Percentiles rank a stretch among this genome's conserved stretches.
Evolutionary conservation across 768 basidiomycete genomes (phyloP).

Genomic region (Tulasnella sp.): DNA sequence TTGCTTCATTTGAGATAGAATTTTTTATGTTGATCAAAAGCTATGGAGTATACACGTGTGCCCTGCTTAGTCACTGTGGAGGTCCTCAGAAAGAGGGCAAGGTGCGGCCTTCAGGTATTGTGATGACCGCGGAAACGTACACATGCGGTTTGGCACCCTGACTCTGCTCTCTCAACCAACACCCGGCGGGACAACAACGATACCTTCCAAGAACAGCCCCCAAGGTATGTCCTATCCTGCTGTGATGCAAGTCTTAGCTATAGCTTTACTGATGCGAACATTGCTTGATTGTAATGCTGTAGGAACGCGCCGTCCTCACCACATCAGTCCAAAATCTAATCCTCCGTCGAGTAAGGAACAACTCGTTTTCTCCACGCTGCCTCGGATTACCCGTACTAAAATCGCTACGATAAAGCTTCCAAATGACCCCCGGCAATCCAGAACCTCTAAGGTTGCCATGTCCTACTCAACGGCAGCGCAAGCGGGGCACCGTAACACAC

Average conservation of each 20-base stretch:
- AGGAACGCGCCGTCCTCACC: neutral
- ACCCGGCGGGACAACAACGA: neutral
- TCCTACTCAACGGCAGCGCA: neutral
- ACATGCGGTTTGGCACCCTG: neutral
- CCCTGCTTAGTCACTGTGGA: too few species aligned
- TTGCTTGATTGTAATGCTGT: neutral
- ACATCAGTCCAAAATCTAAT: constrained; percentile 7
- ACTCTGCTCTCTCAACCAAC: neutral
- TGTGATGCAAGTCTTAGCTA: neutral
- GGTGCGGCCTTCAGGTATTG: too few species aligned
- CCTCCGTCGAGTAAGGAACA: neutral
- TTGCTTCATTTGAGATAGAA: too few species aligned
- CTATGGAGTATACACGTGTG: too few species aligned
- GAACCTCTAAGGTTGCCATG: neutral
- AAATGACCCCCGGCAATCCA: neutral
- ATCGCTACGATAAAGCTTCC: neutral
- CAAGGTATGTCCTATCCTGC: neutral
- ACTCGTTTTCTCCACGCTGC: neutral
- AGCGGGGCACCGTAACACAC: neutral
- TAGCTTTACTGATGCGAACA: neutral
- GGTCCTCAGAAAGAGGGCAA: too few species aligned
- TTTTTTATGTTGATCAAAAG: too few species aligned
- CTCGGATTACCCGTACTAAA: neutral
- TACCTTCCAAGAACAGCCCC: neutral
- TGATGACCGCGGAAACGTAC: neutral